These are phyloP conservation scores for Huntiella abstrusa DNA, from an alignment of 2,329 filamentous ascomycete species.

Conservation along the genomic window DNA sequence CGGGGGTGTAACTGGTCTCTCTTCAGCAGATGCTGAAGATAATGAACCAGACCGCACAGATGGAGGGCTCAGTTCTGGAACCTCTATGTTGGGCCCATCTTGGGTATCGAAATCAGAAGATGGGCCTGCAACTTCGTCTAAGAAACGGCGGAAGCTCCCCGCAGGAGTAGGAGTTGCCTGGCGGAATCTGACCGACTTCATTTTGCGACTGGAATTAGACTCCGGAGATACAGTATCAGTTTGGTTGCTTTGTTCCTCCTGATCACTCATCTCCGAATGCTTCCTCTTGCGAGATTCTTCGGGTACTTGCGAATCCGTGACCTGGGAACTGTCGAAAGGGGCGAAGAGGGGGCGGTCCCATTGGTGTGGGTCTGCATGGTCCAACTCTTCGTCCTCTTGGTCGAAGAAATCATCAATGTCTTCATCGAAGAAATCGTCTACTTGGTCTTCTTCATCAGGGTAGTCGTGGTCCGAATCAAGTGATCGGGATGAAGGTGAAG, in stretches of 20 bases:
- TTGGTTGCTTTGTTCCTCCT: not conserved
- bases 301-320: constrained; percentile 3
- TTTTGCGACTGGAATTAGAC: not conserved
- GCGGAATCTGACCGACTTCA: not conserved
- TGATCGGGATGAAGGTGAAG: not conserved
- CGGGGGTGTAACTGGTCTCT: not conserved
- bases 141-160: too few relatives aligned
- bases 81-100: too few relatives aligned
- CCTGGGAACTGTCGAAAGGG: not conserved
- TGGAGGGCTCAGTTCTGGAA: too few relatives aligned
- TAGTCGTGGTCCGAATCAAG: not conserved
- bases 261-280: constrained; percentile 3
- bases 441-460: not conserved
- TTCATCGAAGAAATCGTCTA: not conserved
- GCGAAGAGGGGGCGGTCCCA: not conserved
- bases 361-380: not conserved
- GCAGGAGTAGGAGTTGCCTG: too few relatives aligned
- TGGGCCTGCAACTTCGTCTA: too few relatives aligned
- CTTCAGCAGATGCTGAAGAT: too few relatives aligned
- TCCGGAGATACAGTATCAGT: not conserved
- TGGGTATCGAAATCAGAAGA: too few relatives aligned
- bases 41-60: too few relatives aligned
- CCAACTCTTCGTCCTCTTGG: not conserved
- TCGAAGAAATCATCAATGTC: not conserved
- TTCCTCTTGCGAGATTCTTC: constrained; percentile 6